Conservation (phyloP, 108 stramenopile species). For the Conticribra guillardii region DNA sequence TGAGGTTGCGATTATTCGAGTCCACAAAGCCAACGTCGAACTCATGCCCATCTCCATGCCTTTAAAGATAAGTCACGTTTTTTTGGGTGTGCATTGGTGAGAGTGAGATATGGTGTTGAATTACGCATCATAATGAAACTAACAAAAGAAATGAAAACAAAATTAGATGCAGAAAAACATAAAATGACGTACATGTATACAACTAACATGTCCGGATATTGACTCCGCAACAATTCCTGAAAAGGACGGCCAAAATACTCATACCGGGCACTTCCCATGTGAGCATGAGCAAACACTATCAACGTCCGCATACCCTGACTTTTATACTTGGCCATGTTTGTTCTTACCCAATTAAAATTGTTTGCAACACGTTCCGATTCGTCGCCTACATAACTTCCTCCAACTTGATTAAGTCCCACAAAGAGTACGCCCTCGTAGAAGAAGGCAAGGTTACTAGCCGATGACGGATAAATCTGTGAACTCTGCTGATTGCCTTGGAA, state of each 20-base stretch:
- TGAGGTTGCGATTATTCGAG: not conserved
- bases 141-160: not conserved
- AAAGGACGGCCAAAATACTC: conserved; percentile 5
- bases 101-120: no score
- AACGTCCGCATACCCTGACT: conserved; percentile 9
- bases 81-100: no score
- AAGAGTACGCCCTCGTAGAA: conserved; percentile 9
- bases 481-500: conserved; percentile 6
- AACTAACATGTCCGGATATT: conserved; percentile 3
- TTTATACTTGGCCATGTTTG: conserved; percentile 16
- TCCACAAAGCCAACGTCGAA: not conserved
- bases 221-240: not conserved
- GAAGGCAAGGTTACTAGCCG: conserved; percentile 19
- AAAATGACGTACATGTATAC: not conserved
- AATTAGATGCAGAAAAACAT: not conserved
- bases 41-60: conserved; percentile 21
- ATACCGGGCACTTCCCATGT: not conserved
- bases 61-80: no score
- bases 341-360: conserved; percentile 14
- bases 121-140: no score
- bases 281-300: conserved; percentile 17
- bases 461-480: conserved; percentile 7
- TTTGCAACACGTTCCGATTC: conserved; percentile 2
- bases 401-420: conserved; percentile 18
- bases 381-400: conserved; percentile 12